A percentile compares a stretch with the other conserved stretches of the same genome.
Conservation (phyloP, 495 filamentous ascomycete species). For the Podospora sp. region DNA sequence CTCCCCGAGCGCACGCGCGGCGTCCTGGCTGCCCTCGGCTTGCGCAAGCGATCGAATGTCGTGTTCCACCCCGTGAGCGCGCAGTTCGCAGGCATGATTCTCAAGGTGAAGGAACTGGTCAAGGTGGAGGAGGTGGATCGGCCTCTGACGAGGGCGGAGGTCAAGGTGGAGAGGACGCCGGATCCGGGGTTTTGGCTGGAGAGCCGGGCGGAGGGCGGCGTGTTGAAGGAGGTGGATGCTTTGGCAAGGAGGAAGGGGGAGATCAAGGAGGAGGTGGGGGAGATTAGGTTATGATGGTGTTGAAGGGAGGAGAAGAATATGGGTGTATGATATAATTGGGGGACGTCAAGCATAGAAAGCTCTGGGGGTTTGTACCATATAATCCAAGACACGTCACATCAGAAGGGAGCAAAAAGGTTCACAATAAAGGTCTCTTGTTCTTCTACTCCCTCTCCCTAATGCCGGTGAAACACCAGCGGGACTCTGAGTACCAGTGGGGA, state of each 20-base stretch:
- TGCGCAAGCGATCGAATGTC: constrained; percentile 82
- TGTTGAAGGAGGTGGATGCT: not conserved
- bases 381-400: not conserved
- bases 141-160: constrained; percentile 69
- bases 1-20: constrained; percentile 79
- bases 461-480: not conserved
- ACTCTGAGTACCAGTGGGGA: not conserved
- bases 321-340: not conserved
- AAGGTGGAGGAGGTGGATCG: constrained; percentile 79
- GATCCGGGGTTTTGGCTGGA: constrained; percentile 88
- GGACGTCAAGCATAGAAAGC: not conserved
- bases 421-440: not conserved
- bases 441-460: not conserved
- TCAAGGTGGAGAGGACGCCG: constrained; percentile 72
- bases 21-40: constrained; percentile 84
- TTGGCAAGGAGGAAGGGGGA: not conserved
- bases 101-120: constrained; percentile 96
- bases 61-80: constrained; percentile 89
- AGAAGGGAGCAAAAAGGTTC: not conserved
- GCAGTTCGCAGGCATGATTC: constrained; percentile 89
- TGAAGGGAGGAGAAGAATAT: not conserved
- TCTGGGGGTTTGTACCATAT: constrained; percentile 10
- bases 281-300: not conserved
- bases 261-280: constrained; percentile 30
- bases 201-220: constrained; percentile 38